A percentile compares a stretch with the other conserved stretches of the same genome.
These are phyloP conservation scores for Collybia mongolica DNA, from an alignment of 768 basidiomycete species.

Conservation along the genomic window DNA sequence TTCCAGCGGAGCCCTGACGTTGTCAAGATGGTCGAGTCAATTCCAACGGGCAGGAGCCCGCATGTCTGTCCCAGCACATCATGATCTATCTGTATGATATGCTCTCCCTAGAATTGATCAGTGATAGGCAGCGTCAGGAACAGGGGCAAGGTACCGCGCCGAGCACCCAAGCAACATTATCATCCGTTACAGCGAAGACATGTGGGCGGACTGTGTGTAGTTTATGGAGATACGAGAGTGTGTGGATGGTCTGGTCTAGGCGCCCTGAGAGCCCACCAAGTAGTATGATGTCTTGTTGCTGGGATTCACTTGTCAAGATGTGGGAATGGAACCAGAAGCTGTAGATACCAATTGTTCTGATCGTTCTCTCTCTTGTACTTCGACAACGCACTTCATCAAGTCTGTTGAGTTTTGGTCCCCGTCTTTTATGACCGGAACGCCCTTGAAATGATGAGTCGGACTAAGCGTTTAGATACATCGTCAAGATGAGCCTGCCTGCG, in stretches of 20 bases:
- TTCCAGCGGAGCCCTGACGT: constrained; percentile 91
- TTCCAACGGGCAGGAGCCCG: constrained; percentile 90
- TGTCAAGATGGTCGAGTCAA: constrained; percentile 72
- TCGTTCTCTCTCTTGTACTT: constrained; percentile 59
- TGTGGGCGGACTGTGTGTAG: constrained; percentile 57
- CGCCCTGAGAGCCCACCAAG: constrained; percentile 90
- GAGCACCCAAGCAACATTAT: constrained; percentile 89
- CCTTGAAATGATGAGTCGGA: constrained; percentile 37
- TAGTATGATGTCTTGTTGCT: constrained; percentile 68
- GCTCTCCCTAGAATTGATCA: constrained; percentile 66
- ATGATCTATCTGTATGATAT: constrained; percentile 76
- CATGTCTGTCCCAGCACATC: constrained; percentile 80
- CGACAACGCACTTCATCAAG: constrained; percentile 85
- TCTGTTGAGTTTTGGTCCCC: constrained; percentile 85
- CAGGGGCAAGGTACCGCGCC: constrained; percentile 47
- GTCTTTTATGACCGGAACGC: constrained; percentile 67
- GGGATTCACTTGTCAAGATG: constrained; percentile 14
- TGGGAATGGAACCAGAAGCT: background rate
- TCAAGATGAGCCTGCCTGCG: constrained; percentile 40
- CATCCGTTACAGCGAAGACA: constrained; percentile 83
- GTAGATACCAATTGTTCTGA: constrained; percentile 36
- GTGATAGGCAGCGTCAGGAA: background rate
- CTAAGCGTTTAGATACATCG: background rate
- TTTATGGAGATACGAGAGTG: constrained; percentile 82
- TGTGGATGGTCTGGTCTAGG: constrained; percentile 92